A percentile compares a stretch with the other conserved stretches of the same genome.
Evolutionary conservation across 2,329 filamentous ascomycete species (phyloP).

Genomic region (Exophiala xenobiotica): DNA sequence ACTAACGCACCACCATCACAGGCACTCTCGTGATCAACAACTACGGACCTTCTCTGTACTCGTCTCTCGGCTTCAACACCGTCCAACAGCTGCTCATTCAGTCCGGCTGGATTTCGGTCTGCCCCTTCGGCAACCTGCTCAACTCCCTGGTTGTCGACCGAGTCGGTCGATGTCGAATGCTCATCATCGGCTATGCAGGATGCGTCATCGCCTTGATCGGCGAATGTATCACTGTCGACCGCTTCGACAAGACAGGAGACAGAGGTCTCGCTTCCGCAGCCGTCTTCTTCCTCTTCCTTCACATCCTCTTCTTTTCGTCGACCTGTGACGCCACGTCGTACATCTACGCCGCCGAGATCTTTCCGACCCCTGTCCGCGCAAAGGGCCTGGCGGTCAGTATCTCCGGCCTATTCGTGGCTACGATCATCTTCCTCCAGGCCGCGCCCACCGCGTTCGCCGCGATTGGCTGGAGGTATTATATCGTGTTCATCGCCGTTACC

Average conservation of each 20-base stretch:
- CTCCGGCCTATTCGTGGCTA: conserved; percentile 16
- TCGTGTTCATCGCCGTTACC: conserved; percentile 29
- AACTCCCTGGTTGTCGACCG: conserved; percentile 19
- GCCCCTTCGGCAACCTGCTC: conserved; percentile 18
- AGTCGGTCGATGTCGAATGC: conserved; percentile 12
- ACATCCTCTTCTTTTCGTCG: conserved; percentile 56
- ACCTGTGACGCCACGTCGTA: conserved; percentile 65
- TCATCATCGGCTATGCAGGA: conserved; percentile 38
- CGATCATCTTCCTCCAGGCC: conserved; percentile 16
- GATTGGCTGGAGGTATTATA: conserved; percentile 36
- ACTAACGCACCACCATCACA: background rate
- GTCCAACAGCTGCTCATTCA: conserved; percentile 5
- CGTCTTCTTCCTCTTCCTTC: conserved; percentile 43
- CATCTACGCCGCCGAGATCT: conserved; percentile 72
- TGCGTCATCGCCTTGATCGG: conserved; percentile 35
- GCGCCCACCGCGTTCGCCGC: conserved; percentile 32
- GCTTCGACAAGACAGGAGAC: conserved; percentile 44
- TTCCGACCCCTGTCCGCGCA: conserved; percentile 67
- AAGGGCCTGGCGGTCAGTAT: conserved; percentile 50
- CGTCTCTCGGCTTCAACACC: conserved; percentile 7
- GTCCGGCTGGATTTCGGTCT: conserved; percentile 14
- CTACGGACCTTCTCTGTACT: conserved; percentile 12
- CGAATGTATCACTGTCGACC: conserved; percentile 47
- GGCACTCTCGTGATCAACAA: conserved; percentile 17
- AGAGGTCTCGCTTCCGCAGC: conserved; percentile 48